Base-by-base conservation (phyloP, 2,329 filamentous ascomycete genomes). In the Pseudocercospora vitis region DNA sequence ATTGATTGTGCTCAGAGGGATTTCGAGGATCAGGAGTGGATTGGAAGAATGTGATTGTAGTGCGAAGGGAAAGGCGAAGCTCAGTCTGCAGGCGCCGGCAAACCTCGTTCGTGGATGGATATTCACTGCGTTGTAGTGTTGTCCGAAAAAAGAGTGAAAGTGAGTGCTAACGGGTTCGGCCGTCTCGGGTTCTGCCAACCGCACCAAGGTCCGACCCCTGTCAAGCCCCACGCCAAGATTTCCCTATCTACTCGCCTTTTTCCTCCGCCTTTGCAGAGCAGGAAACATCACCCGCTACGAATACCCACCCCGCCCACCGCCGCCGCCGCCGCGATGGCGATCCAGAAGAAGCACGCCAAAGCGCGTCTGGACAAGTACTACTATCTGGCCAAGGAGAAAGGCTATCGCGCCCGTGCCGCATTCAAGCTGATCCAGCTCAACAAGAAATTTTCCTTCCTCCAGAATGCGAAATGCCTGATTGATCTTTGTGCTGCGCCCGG, bases 351-450 rank as follows among this genome's bases (percentile, higher is more conserved):
- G 82, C 88, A 96, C 77, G 92, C 91, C 76, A 97, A 97, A 78
- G 92, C 92, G 74, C 91, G 92, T 83, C 81, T 96, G 68, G 94
- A 99, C 76, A 96, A 97, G 76, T 97, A 91, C 89, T 99, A 97
- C 76, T 92, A 91, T 71, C 85, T 97, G 67, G 94, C 94, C 58
- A 99, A 99, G 75, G 94, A 99, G 73, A 97, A 96, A 74, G 94
- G 94, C 59, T 99, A 96, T 71, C 82, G 94, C 68, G 92, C 94
- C 58, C 84, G 94, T 81, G 91, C 94, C 65, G 91, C 94, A 52
- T 97, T 97, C 82, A 99, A 99, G 77, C 77, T 99, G 65, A 92
- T 99, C 64, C 92, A 99, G 73, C 78, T 99, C 66, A 99, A 99
- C 78, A 96, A 97, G 76, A 97, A 96, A 72, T 99, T 95, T 87